Conservation (phyloP, 108 stramenopile genomes). For the Aurantiochytrium sp. region DNA sequence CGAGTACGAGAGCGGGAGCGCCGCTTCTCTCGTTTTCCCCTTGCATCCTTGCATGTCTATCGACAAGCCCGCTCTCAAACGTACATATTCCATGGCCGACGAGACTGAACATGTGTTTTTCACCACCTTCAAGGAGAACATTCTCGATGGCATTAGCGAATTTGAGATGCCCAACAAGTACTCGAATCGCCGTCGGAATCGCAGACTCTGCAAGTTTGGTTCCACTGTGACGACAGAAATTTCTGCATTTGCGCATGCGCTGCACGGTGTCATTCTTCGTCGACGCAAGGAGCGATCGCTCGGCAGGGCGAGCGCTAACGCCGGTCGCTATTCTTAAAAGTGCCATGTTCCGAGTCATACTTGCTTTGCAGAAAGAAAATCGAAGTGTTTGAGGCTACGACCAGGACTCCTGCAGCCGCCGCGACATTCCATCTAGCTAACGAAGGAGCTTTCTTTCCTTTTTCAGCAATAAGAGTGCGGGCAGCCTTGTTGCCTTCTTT, state of each 20-base stretch:
- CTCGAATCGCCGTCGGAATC: not conserved
- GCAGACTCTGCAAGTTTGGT: conserved; percentile 5
- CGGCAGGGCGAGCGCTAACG: not conserved
- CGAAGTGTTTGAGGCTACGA: no score
- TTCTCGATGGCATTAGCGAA: not conserved
- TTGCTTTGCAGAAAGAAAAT: no score
- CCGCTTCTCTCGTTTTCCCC: not conserved
- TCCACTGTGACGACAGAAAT: not conserved
- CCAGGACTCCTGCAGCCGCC: no score
- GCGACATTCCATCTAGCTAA: no score
- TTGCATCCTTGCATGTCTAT: not conserved
- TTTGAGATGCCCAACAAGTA: not conserved
- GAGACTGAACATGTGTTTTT: not conserved
- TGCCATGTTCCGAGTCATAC: no score
- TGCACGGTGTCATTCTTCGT: not conserved
- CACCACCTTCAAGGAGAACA: not conserved
- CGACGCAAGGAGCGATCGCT: not conserved
- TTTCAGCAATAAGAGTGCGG: no score
- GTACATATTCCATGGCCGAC: not conserved
- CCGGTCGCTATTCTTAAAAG: not conserved
- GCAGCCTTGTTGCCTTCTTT: no score
- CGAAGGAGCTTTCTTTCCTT: no score
- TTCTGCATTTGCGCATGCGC: not conserved
- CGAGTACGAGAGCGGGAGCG: not conserved
- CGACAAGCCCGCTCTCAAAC: not conserved